Conservation (phyloP, 1,284 basidiomycete genomes). For the Coniophora puteana region DNA sequence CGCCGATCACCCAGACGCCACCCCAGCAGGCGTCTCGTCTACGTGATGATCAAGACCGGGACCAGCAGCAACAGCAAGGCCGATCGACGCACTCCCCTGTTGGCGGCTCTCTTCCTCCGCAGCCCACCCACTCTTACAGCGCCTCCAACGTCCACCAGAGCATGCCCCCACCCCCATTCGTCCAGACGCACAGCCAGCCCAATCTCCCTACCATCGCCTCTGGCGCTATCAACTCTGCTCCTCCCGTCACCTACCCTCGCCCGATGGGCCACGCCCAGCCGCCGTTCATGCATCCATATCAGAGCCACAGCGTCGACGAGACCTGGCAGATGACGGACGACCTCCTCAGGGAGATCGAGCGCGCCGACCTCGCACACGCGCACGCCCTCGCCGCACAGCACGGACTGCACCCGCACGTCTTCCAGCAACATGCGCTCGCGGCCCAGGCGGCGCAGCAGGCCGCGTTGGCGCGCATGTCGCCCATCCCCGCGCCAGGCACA, state of each 20-base stretch:
- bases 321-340: conserved; percentile 66
- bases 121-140: conserved; percentile 23
- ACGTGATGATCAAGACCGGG: conserved; percentile 24
- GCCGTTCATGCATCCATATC: conserved; percentile 44
- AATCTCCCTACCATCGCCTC: conserved; percentile 31
- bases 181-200: conserved; percentile 33
- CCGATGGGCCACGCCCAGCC: conserved; percentile 50
- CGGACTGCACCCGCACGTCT: conserved; percentile 16
- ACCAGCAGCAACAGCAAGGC: too few species aligned
- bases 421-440: too few species aligned
- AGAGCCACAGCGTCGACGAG: conserved; percentile 49
- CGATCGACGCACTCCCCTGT: too few species aligned
- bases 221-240: conserved; percentile 20
- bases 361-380: conserved; percentile 43
- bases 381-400: too few species aligned
- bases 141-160: conserved; percentile 24
- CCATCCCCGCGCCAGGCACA: conserved; percentile 37
- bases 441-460: conserved; percentile 31
- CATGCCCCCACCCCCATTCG: conserved; percentile 16
- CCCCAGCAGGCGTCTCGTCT: conserved; percentile 24
- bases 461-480: too few species aligned
- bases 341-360: conserved; percentile 65
- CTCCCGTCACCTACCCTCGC: conserved; percentile 49
- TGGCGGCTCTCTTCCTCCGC: conserved; percentile 27
- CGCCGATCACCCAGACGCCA: conserved; percentile 30